phyloP scores from a whole-genome alignment of 495 filamentous ascomycete genomes.

The Melanomma pulvis-pyrius region DNA sequence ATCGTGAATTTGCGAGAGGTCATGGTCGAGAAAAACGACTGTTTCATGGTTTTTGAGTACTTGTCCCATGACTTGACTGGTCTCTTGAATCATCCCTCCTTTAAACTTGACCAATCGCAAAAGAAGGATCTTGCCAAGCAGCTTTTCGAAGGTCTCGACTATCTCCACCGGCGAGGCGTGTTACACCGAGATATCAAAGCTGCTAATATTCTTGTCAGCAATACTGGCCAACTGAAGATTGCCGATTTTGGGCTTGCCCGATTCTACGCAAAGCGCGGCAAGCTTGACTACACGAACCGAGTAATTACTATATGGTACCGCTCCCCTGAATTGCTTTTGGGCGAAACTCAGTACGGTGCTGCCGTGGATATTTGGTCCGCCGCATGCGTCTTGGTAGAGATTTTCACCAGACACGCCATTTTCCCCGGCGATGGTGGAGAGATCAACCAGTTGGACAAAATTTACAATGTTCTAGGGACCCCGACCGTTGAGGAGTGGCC shows the following conservation, averaged over 20 bases:
- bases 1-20: slow-evolving; percentile 89
- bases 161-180: slow-evolving; percentile 90
- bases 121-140: slow-evolving; percentile 95
- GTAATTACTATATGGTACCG: slow-evolving; percentile 99
- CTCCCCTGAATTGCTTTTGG: slow-evolving; percentile 88
- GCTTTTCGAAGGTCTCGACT: slow-evolving; percentile 91
- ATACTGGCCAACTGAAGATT: slow-evolving; percentile 82
- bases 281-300: slow-evolving; percentile 97
- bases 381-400: slow-evolving; percentile 94
- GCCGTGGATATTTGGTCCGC: slow-evolving; percentile 98
- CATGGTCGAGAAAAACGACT: slow-evolving; percentile 98
- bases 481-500: slow-evolving; percentile 86
- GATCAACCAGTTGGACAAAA: slow-evolving; percentile 94
- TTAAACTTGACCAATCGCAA: slow-evolving; percentile 79
- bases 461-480: slow-evolving; percentile 89
- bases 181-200: slow-evolving; percentile 80
- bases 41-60: slow-evolving; percentile 99
- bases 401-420: slow-evolving; percentile 92
- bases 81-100: slow-evolving; percentile 90
- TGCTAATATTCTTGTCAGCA: slow-evolving; percentile 88
- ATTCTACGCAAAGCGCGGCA: slow-evolving; percentile 89
- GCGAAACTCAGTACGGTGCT: slow-evolving; percentile 91
- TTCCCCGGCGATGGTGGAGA: slow-evolving; percentile 95
- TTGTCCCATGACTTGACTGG: slow-evolving; percentile 90
- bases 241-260: slow-evolving; percentile 98